Evolutionary conservation across 2,329 filamentous ascomycete species (phyloP), one percentile per base, ranked within the genome.

Genomic region (Clonostachys rosea): DNA sequence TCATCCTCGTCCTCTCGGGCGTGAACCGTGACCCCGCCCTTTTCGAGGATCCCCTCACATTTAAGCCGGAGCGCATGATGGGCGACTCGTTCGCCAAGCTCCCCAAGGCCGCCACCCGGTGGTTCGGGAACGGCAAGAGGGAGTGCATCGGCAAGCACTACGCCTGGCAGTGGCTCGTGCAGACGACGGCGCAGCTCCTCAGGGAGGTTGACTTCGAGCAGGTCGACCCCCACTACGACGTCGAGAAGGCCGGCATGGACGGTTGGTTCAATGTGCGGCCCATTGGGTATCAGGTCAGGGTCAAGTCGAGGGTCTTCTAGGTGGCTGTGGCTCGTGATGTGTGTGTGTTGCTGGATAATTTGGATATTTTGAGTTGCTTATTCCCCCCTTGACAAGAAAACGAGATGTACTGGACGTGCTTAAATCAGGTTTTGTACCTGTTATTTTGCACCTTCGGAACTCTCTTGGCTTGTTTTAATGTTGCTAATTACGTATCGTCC

Each of bases 221-320:
- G 50, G 69, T 52, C 13, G 64, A 75, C 42, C 55, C 61, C 4
- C 54, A 47, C 0, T 76, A 74, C 43, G 53, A 65, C 54, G 46
- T 75, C 46, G 62, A 66, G 47, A 63, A 72, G 60, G 37, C 30
- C 5, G 47, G 47, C 2, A 37, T 40, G 47, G 66, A 81, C 53
- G 69, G 78, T 13, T 70, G 77, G 69, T 81, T 80, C 52, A 78
- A 77, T 44, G 56, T 76, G 5, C 60, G 74, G 51, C 78, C 76
- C 0, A 57, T 74, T 40, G 68, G 64, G 13, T 73, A 79, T 40
- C 54, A 59, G 17, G 69, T 71, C 43, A 70, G 60, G 58, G 68
- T 72, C 10, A 71, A 65, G 60, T 53, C 67, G 35, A 66, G 73
- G 24, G 37, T 30, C 14, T 34, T 42, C 40, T 20, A 18, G 9